Evolutionary conservation across 257 asterid species (phyloP), one percentile per base, ranked within the genome.

Genomic region (Salvia hispanica): DNA sequence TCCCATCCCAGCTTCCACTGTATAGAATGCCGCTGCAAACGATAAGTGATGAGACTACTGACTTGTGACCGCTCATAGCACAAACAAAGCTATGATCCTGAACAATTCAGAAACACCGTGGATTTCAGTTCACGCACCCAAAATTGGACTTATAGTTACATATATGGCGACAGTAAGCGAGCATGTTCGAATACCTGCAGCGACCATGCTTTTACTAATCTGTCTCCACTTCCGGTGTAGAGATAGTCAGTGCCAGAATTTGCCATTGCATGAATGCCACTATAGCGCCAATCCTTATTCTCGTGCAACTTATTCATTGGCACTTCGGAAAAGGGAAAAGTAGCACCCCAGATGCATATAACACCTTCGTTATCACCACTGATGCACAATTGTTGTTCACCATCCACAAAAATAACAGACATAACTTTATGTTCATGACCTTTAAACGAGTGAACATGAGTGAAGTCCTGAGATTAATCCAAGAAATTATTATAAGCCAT

Each of bases 1-100:
- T 85, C 62, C 97, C 99, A 56, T 93, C 99, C 99, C 96, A 90
- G 78, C 99, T 93, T 75, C 97, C 99, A 76, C 96, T 90, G 64
- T 85, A 93, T 66, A 93, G 95, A 73, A 88, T 85, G 39, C 91
- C 92, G 42, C 71, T 56, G 68, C 81, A 77, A 75, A 88, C 81
- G 64, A 77, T 75, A 59, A 93, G 70, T 2, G 88, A 74, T 2
- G 97, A 90, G 67, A 93, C 97, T 21, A 84, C 91, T 56, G 96
- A 88, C 56, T 64, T 88, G 67, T 93, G 99, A 72, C 97, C 99
- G 28, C 82, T 83, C 95, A 90, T 88, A 50, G 83, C 66, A 75
- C 83, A 81, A 7, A 79, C 72, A 28, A 93, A 50, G 16, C 78
- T 76, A 77, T 88, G 84, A 78, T 90, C 96, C 95, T 91, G 84